Percentiles rank a stretch among this genome's conserved stretches.
These are phyloP conservation scores for Tubosaeta sp. DNA, from an alignment of 768 basidiomycete genomes.

Conservation along the genomic window DNA sequence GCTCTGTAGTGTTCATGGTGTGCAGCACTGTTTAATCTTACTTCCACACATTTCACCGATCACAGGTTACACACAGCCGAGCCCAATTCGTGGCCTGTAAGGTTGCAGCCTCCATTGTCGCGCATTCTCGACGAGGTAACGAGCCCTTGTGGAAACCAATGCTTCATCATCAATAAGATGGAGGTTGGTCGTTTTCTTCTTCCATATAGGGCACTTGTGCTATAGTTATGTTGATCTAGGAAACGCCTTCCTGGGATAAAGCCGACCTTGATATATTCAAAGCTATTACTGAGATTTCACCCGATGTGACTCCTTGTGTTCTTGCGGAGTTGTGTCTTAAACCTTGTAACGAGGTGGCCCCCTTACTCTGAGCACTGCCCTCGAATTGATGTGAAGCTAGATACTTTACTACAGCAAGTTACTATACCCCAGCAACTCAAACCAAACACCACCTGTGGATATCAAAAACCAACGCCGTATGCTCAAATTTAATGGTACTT, in stretches of 20 bases:
- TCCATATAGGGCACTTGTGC: neutral
- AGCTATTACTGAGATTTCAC: slow-evolving; percentile 38
- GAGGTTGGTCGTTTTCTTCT: slow-evolving; percentile 11
- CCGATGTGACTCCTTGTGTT: slow-evolving; percentile 49
- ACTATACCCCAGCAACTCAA: slow-evolving; percentile 3
- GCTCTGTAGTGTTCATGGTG: slow-evolving; percentile 50
- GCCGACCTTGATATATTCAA: slow-evolving; percentile 38
- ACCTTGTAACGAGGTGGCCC: slow-evolving; percentile 55
- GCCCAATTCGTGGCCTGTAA: slow-evolving; percentile 13
- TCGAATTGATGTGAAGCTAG: slow-evolving; percentile 13
- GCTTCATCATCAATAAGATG: slow-evolving; percentile 19
- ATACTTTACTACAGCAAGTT: slow-evolving; percentile 19
- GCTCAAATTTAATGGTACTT: slow-evolving; percentile 20
- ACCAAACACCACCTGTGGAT: neutral
- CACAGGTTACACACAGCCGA: slow-evolving; percentile 19
- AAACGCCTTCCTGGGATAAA: slow-evolving; percentile 35
- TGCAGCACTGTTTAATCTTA: slow-evolving; percentile 9
- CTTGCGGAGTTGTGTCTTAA: slow-evolving; percentile 51
- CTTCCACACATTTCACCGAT: slow-evolving; percentile 16
- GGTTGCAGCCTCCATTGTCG: neutral
- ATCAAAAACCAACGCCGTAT: slow-evolving; percentile 7
- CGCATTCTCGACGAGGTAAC: slow-evolving; percentile 5
- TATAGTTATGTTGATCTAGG: slow-evolving; percentile 1
- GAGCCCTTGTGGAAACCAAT: slow-evolving; percentile 25
- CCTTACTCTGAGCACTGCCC: neutral